phyloP scores from a whole-genome alignment of 306 rosid species.

The Cicer cuneatum region DNA sequence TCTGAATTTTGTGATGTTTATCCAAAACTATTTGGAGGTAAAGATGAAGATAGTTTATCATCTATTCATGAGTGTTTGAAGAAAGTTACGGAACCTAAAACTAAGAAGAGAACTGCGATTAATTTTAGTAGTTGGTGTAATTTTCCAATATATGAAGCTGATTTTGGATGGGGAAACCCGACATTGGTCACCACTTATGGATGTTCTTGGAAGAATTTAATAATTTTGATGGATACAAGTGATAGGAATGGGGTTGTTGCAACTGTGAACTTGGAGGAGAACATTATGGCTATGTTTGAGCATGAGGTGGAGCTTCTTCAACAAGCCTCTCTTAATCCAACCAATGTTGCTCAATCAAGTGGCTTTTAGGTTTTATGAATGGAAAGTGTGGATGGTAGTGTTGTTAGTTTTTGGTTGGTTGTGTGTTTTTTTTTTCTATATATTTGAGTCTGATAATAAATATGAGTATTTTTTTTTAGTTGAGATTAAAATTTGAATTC shows the following conservation, averaged over 20 bases:
- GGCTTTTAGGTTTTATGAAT: no score
- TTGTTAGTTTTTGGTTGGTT: no score
- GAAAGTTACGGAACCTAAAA: not conserved
- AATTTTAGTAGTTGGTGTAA: slow-evolving; percentile 48
- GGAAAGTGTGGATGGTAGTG: no score
- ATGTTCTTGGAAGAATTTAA: not conserved
- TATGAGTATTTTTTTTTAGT: no score
- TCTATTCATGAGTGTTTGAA: slow-evolving; percentile 27
- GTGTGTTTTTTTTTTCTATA: no score
- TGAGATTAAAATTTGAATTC: no score
- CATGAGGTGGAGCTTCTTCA: slow-evolving; percentile 36
- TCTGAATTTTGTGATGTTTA: not conserved
- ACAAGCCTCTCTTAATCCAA: slow-evolving; percentile 33
- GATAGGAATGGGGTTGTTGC: slow-evolving; percentile 51
- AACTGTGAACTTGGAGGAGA: slow-evolving; percentile 47
- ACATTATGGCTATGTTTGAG: slow-evolving; percentile 49
- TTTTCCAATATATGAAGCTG: slow-evolving; percentile 42
- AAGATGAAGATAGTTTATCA: not conserved
- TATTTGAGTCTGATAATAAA: no score
- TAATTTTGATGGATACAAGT: slow-evolving; percentile 50
- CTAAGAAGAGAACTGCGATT: not conserved
- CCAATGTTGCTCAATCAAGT: no score
- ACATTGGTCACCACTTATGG: slow-evolving; percentile 41
- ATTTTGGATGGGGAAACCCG: slow-evolving; percentile 64
- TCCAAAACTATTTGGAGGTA: slow-evolving; percentile 27